Evolutionary conservation across 2,329 filamentous ascomycete species (phyloP).

Genomic region (Monosporascus sp.): DNA sequence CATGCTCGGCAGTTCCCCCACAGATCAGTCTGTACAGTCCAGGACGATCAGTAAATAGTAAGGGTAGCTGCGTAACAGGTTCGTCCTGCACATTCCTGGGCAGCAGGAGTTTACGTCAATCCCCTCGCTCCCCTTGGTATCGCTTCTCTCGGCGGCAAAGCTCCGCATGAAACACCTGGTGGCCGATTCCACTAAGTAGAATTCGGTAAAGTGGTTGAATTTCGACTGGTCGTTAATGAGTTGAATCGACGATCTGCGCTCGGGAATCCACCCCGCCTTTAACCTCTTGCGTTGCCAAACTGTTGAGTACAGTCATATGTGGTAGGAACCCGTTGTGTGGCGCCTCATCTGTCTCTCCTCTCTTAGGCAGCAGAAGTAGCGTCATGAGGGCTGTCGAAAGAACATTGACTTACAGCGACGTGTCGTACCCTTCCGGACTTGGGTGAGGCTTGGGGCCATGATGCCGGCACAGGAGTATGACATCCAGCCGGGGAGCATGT

Average conservation of each 20-base stretch:
- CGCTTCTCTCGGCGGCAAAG: neutral
- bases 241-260: constrained; percentile 8
- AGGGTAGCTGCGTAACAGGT: constrained; percentile 3
- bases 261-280: constrained; percentile 8
- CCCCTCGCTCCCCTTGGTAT: neutral
- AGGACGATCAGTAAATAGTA: neutral
- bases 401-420: constrained; percentile 51
- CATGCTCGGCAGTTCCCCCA: constrained; percentile 5
- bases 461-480: constrained; percentile 26
- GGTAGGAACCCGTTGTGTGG: constrained; percentile 19
- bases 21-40: constrained; percentile 4
- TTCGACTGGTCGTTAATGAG: constrained; percentile 10
- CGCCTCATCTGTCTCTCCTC: constrained; percentile 29
- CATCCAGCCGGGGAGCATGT: constrained; percentile 35
- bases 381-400: constrained; percentile 51
- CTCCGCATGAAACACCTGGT: constrained; percentile 34
- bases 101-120: constrained; percentile 6
- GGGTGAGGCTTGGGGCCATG: constrained; percentile 1
- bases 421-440: constrained; percentile 40
- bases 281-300: constrained; percentile 14
- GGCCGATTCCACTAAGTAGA: constrained; percentile 23
- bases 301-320: constrained; percentile 36
- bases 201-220: constrained; percentile 14
- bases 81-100: constrained; percentile 8
- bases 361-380: constrained; percentile 43